Base-by-base conservation (phyloP, 495 filamentous ascomycete species). In the Neohortaea acidophila region DNA sequence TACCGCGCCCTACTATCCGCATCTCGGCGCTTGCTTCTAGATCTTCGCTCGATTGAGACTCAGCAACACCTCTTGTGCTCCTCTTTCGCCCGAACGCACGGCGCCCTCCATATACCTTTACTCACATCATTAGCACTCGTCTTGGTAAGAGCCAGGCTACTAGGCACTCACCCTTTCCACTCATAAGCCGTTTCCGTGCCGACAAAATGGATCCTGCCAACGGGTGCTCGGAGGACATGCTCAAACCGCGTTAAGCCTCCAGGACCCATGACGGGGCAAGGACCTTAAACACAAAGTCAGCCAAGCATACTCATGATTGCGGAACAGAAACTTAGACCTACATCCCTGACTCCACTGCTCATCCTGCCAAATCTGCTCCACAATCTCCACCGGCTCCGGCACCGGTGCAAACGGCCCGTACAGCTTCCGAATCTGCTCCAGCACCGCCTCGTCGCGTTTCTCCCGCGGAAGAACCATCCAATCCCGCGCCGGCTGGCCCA, bases 31-130 rank as follows among this genome's bases (percentile, higher is more conserved):
- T n/a, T n/a, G n/a, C n/a, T n/a, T n/a, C n/a, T n/a, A n/a, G n/a
- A 41, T n/a, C 38, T 24, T 41, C n/a, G 38, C 38, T 21, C 20
- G 20, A 18, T 41, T 43, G 7, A 45, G 12, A 11, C 36, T 37
- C 3, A 25, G 22, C 14, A 39, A 33, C 4, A 54, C 49, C 33
- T 52, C 51, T 10, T 38, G 24, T 2, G 54, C 55, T 28, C 36
- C 53, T 5, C 43, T 33, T 35, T 51, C 45, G 0, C 54, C 55
- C 6, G 51, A 50, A 5, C 48, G 41, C 11, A 58, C 45, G 24
- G 55, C 55, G 12, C 54, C 55, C 29, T 57, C 55, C 54, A 58
- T 58, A 34, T 54, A 58, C 12, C n/a, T n/a, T n/a, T n/a, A n/a
- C n/a, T n/a, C n/a, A n/a, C n/a, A n/a, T n/a, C n/a, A n/a, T n/a